Evolutionary conservation across 768 basidiomycete species (phyloP).

Genomic region (Rhodocollybia butyracea): DNA sequence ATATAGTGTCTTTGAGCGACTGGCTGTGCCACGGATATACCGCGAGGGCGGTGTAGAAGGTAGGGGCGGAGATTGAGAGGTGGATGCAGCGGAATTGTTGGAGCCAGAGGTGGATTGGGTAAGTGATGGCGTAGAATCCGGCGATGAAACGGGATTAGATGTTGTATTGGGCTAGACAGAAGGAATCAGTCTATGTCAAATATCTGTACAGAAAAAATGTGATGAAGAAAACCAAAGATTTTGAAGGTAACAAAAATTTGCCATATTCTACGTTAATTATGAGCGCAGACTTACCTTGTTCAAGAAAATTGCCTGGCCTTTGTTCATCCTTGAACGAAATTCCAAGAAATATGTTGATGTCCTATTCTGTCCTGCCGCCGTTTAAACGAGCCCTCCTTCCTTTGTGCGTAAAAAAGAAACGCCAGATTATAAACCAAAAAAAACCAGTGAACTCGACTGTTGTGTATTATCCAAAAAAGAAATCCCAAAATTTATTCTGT

Average conservation of each 20-base stretch:
- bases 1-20: slow-evolving; percentile 46
- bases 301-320: too few relatives aligned
- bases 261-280: background rate
- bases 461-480: background rate
- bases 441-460: too few relatives aligned
- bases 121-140: slow-evolving; percentile 33
- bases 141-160: background rate
- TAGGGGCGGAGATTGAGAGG: slow-evolving; percentile 37
- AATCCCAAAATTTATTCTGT: background rate
- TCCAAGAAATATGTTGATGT: too few relatives aligned
- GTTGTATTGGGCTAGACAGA: background rate
- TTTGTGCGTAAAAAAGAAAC: too few relatives aligned
- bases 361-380: too few relatives aligned
- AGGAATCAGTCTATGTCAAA: background rate
- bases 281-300: too few relatives aligned
- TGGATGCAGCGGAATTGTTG: slow-evolving; percentile 16
- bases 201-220: background rate
- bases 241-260: background rate
- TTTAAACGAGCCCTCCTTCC: too few relatives aligned
- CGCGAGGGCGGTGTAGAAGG: slow-evolving; percentile 37
- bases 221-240: background rate
- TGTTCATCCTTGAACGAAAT: too few relatives aligned
- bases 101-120: slow-evolving; percentile 28
- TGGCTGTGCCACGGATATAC: slow-evolving; percentile 7
- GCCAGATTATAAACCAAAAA: too few relatives aligned